Conservation (phyloP, 331 rosid genomes). For the Arachis monticola region DNA sequence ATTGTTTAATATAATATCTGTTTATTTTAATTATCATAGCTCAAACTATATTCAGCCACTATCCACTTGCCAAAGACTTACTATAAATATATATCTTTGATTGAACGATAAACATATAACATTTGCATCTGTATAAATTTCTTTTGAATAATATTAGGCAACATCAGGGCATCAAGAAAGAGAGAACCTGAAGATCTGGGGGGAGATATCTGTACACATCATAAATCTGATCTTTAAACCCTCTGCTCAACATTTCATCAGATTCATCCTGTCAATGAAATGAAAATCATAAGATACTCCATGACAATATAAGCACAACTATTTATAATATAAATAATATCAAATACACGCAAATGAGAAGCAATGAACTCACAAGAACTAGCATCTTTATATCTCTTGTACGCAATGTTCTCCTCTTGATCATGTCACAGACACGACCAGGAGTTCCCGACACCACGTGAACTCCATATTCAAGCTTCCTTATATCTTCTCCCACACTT, state of each 20-base stretch:
- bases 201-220: slow-evolving; percentile 98
- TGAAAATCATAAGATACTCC: not conserved
- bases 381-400: slow-evolving; percentile 88
- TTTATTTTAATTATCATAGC: not conserved
- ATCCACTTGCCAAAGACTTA: slow-evolving; percentile 2
- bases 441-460: slow-evolving; percentile 99
- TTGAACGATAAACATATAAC: not conserved
- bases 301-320: not conserved
- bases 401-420: slow-evolving; percentile 93
- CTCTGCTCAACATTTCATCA: slow-evolving; percentile 99
- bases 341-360: not conserved
- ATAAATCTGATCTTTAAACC: slow-evolving; percentile 97
- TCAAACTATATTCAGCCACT: slow-evolving; percentile 11
- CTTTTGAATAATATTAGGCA: not conserved
- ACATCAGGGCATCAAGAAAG: slow-evolving; percentile 26
- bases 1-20: not conserved
- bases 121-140: slow-evolving; percentile 19
- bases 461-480: slow-evolving; percentile 95
- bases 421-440: slow-evolving; percentile 98
- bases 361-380: slow-evolving; percentile 65
- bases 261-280: slow-evolving; percentile 78
- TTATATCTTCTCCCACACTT: slow-evolving; percentile 97
- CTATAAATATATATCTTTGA: not conserved
- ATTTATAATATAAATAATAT: not conserved
- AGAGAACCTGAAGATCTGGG: slow-evolving; percentile 91